A percentile compares a stretch with the other conserved stretches of the same genome.
These are phyloP conservation scores for Fonsecaea multimorphosa DNA, from an alignment of 2,329 filamentous ascomycete species.

Conservation along the genomic window DNA sequence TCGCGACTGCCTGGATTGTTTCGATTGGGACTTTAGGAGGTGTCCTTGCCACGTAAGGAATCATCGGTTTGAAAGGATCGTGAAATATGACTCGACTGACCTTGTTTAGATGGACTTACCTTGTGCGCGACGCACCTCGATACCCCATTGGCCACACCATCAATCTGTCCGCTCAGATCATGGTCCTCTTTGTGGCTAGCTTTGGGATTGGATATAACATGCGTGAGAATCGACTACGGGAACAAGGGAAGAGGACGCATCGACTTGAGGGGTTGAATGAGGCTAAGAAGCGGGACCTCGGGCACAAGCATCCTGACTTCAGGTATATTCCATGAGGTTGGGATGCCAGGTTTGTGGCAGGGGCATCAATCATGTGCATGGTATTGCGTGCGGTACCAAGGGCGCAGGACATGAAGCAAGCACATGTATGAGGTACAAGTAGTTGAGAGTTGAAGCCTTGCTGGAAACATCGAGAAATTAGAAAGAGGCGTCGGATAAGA, in stretches of 20 bases:
- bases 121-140: conserved; percentile 52
- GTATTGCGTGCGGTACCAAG: background rate
- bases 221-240: conserved; percentile 44
- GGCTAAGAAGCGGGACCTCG: conserved; percentile 42
- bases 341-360: background rate
- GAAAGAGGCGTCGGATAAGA: conserved; percentile 7
- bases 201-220: conserved; percentile 37
- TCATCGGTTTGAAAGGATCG: background rate
- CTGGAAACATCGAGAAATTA: conserved; percentile 18
- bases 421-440: background rate
- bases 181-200: conserved; percentile 29
- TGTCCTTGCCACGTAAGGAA: conserved; percentile 72
- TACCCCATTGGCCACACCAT: conserved; percentile 60
- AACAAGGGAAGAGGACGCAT: conserved; percentile 40
- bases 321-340: conserved; percentile 28
- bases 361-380: background rate
- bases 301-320: conserved; percentile 43
- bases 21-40: conserved; percentile 80
- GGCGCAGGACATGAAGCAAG: background rate
- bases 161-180: conserved; percentile 49
- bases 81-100: conserved; percentile 12
- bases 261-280: conserved; percentile 46
- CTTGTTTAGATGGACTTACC: conserved; percentile 33
- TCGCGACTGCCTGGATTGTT: conserved; percentile 78
- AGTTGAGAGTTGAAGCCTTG: background rate